Base-by-base conservation (phyloP, 192 early-diverging fungal genomes). In the Podila minutissima region DNA sequence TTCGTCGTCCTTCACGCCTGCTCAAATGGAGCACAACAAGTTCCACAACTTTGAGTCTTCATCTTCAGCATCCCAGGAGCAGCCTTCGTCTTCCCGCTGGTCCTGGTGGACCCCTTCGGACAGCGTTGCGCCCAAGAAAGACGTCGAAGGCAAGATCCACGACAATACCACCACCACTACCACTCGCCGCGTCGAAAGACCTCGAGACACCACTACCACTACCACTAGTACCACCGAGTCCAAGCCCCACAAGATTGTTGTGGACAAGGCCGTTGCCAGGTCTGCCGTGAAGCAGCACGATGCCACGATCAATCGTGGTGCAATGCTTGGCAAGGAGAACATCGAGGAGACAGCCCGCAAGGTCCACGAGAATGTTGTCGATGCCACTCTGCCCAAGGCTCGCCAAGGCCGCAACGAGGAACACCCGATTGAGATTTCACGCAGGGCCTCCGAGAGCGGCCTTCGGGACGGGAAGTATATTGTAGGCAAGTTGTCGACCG, bases 281-380 rank as follows among this genome's bases (percentile, higher is more conserved):
- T 41, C 77, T 31, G 77, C 77, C 1, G 29, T 81, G 66, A 72
- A 73, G 71, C 50, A 57, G 17, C 71, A 81, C 49, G 77, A 81
- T 20, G 17, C 32, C 3, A 6, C 57, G 1, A 20, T 81, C 33
- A 66, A 68, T 33, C 66, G 62, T 1, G 67, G 31, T 0, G 28
- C 66, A 6, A 4, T 53, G 33, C 1, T 61, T 10, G 66, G 77
- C 17, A 55, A 51, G 29, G 5, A 20, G 53, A 41, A 81, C 31
- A 62, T 55, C 29, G 71, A 73, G 58, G 71, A 73, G 46, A 64
- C 71, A 37, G 77, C 77, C 24, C 71, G 50, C 61, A 81, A 81
- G 58, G 77, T 81, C 31, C 66, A 73, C 13, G 66, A 81, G 24
- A 81, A 81, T 26, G 77, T 81, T 32, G 29, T 81, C 35, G 71